phyloP scores from a whole-genome alignment of 2,329 filamentous ascomycete species.

The Colletotrichum sp. region DNA sequence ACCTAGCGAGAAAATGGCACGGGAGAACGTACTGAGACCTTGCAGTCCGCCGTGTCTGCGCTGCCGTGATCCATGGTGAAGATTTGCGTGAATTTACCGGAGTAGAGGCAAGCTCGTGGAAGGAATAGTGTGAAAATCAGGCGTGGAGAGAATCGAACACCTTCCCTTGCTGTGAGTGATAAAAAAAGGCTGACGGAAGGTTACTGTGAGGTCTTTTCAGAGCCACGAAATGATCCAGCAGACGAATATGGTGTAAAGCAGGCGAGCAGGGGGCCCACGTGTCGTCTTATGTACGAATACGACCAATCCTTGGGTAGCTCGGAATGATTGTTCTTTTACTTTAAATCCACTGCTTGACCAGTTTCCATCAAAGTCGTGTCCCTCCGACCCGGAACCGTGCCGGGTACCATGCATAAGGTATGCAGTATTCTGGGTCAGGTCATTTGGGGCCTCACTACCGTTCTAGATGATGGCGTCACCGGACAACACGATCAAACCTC shows the following conservation, averaged over 20 bases:
- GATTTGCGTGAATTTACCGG: not conserved
- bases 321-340: not conserved
- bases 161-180: accelerated
- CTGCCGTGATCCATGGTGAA: conserved; percentile 15
- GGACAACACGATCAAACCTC: conserved; percentile 15
- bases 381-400: not conserved
- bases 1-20: not conserved
- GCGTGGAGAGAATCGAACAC: not conserved
- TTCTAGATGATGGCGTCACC: conserved; percentile 23
- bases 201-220: not conserved
- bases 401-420: not conserved
- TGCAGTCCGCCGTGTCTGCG: conserved; percentile 28
- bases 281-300: not conserved
- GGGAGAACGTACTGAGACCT: conserved; percentile 30
- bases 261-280: not conserved
- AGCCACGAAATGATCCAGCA: not conserved
- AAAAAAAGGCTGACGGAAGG: not conserved
- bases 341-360: accelerated
- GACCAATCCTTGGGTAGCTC: not conserved
- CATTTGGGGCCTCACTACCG: accelerated
- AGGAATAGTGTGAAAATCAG: not conserved
- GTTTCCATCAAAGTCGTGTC: not conserved
- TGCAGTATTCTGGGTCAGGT: not conserved
- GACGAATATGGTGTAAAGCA: accelerated
- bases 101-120: not conserved